These are phyloP conservation scores for Cydonia oblonga DNA, from an alignment of 331 rosid species.

Conservation along the genomic window DNA sequence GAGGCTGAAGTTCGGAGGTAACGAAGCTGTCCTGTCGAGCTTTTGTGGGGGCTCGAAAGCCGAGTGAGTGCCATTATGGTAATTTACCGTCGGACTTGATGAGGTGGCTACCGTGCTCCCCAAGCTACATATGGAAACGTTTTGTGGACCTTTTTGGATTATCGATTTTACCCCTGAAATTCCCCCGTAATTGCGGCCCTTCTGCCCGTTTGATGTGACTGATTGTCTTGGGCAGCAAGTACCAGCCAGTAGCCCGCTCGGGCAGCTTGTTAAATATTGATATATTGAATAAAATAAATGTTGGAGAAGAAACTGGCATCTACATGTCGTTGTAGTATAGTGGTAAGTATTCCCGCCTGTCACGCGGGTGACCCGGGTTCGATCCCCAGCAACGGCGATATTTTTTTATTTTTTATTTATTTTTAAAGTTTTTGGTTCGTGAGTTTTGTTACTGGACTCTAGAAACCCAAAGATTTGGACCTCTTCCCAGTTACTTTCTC, in stretches of 20 bases:
- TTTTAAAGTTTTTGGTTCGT: no score
- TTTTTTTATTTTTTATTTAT: no score
- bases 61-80: conserved; percentile 21
- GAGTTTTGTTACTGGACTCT: no score
- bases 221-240: neutral
- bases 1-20: conserved; percentile 17
- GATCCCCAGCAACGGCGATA: conserved; percentile 80
- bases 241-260: no score
- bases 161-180: conserved; percentile 9
- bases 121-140: conserved; percentile 29
- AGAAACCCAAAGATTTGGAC: no score
- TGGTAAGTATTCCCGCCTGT: conserved; percentile 96
- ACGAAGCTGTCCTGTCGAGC: conserved; percentile 6
- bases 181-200: neutral
- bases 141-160: neutral
- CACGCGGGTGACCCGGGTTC: conserved; percentile 98
- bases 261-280: no score
- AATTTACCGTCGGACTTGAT: conserved; percentile 6
- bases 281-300: no score
- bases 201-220: neutral
- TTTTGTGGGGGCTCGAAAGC: conserved; percentile 11
- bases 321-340: conserved; percentile 90
- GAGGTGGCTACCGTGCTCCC: conserved; percentile 27
- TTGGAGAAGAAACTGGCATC: no score
- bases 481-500: no score